These are phyloP conservation scores for Xylaria cubensis DNA, from an alignment of 495 filamentous ascomycete species.

Conservation along the genomic window DNA sequence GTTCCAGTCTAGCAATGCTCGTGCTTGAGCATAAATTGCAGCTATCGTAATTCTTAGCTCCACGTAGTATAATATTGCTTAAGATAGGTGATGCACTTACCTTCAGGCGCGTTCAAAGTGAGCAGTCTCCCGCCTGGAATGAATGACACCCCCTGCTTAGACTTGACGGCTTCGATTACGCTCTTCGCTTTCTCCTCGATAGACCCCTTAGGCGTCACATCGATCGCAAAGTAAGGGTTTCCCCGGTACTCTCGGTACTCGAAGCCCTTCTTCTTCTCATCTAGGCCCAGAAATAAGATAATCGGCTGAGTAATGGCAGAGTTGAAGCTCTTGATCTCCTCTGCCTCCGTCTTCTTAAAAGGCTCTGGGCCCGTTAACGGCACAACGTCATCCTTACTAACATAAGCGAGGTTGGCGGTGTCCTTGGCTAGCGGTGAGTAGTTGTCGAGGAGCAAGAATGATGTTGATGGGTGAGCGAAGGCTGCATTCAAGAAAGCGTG, in stretches of 20 bases:
- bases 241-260: conserved; percentile 67
- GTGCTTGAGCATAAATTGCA: conserved; percentile 89
- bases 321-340: conserved; percentile 74
- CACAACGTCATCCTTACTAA: conserved; percentile 65
- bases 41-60: conserved; percentile 54
- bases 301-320: conserved; percentile 68
- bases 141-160: conserved; percentile 36
- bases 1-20: conserved; percentile 95
- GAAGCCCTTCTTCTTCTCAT: conserved; percentile 66
- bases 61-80: neutral
- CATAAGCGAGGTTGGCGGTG: conserved; percentile 64
- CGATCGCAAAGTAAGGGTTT: conserved; percentile 84
- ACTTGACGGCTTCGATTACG: conserved; percentile 44
- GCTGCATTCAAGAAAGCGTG: conserved; percentile 79
- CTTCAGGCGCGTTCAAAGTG: conserved; percentile 51
- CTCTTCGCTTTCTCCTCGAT: conserved; percentile 64
- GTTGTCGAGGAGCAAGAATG: conserved; percentile 79
- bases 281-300: conserved; percentile 85
- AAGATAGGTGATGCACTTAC: conserved; percentile 35
- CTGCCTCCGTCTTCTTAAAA: conserved; percentile 75
- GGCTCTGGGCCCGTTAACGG: conserved; percentile 73
- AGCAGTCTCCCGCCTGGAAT: conserved; percentile 44
- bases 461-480: conserved; percentile 70
- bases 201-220: conserved; percentile 76
- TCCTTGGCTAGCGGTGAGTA: conserved; percentile 75